Evolutionary conservation across 305 asterid species (phyloP).

Genomic region (Stenogyne calaminthoides): DNA sequence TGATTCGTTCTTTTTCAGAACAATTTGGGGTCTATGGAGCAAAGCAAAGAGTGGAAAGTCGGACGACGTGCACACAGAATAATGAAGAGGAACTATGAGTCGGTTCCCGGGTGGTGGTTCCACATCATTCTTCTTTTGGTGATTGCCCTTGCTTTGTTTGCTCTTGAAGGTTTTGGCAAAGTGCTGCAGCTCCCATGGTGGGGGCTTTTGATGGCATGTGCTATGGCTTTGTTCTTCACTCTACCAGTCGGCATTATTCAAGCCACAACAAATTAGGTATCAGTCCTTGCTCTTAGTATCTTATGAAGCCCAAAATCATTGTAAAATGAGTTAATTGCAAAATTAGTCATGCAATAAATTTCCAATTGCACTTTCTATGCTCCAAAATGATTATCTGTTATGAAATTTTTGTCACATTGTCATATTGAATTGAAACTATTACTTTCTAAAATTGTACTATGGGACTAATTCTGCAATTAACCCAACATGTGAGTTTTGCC

Average conservation of each 20-base stretch:
- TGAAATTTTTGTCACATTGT: too few relatives aligned
- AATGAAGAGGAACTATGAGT: conserved; percentile 58
- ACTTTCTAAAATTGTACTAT: too few relatives aligned
- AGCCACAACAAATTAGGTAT: conserved; percentile 67
- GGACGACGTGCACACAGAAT: conserved; percentile 71
- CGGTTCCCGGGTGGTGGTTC: conserved; percentile 76
- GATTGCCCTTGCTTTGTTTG: conserved; percentile 41
- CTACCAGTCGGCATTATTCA: conserved; percentile 65
- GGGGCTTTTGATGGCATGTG: conserved; percentile 64
- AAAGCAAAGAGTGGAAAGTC: conserved; percentile 30
- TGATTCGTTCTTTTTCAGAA: conserved; percentile 28
- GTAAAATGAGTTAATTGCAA: too few relatives aligned
- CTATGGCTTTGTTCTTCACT: conserved; percentile 58
- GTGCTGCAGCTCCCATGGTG: conserved; percentile 87
- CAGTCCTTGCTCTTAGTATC: too few relatives aligned
- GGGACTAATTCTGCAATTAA: too few relatives aligned
- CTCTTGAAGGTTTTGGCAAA: conserved; percentile 48
- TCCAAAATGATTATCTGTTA: too few relatives aligned
- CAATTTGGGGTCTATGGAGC: conserved; percentile 43
- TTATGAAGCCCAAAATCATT: too few relatives aligned
- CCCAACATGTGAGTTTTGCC: too few relatives aligned
- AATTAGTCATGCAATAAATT: too few relatives aligned
- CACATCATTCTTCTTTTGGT: conserved; percentile 37
- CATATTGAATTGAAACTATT: too few relatives aligned
- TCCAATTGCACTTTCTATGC: too few relatives aligned